Percentiles rank a stretch among this genome's conserved stretches.
phyloP scores from a whole-genome alignment of 306 rosid species.

The Rosa rugosa region DNA sequence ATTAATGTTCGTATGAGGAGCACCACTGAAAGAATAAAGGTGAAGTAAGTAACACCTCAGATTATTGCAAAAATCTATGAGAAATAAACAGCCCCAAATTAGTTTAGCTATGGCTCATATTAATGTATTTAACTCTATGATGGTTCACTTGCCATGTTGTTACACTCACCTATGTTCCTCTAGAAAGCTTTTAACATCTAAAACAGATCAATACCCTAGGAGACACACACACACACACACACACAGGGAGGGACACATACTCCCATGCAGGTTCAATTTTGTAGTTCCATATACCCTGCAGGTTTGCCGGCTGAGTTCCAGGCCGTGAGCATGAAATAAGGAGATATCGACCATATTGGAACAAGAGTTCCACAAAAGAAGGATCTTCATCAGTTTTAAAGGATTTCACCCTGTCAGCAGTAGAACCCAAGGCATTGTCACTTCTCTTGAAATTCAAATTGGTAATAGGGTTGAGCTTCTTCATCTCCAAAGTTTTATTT shows the following conservation, averaged over 20 bases:
- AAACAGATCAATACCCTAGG: background rate
- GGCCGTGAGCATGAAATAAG: constrained; percentile 85
- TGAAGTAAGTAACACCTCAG: constrained; percentile 28
- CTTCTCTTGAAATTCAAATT: constrained; percentile 31
- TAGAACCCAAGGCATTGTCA: constrained; percentile 49
- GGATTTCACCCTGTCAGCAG: constrained; percentile 80
- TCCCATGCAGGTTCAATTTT: constrained; percentile 83
- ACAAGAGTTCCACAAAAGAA: constrained; percentile 81
- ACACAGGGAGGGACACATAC: constrained; percentile 43
- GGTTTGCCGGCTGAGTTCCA: constrained; percentile 81
- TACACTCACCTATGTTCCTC: background rate
- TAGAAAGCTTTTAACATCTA: background rate
- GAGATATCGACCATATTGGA: constrained; percentile 91
- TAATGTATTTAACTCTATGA: background rate
- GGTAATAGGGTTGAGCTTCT: constrained; percentile 25
- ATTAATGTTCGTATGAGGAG: constrained; percentile 89
- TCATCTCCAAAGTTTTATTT: constrained; percentile 23
- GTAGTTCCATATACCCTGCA: constrained; percentile 95
- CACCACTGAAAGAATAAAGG: constrained; percentile 59
- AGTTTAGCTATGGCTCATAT: background rate
- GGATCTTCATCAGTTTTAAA: constrained; percentile 89
- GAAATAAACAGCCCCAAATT: background rate
- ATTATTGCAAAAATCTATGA: background rate
- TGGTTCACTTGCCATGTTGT: background rate
- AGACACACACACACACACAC: background rate